Percentiles rank a stretch among this genome's conserved stretches.
Conservation (phyloP, 176 grass and related monocot genomes). For the Zizania latifolia region DNA sequence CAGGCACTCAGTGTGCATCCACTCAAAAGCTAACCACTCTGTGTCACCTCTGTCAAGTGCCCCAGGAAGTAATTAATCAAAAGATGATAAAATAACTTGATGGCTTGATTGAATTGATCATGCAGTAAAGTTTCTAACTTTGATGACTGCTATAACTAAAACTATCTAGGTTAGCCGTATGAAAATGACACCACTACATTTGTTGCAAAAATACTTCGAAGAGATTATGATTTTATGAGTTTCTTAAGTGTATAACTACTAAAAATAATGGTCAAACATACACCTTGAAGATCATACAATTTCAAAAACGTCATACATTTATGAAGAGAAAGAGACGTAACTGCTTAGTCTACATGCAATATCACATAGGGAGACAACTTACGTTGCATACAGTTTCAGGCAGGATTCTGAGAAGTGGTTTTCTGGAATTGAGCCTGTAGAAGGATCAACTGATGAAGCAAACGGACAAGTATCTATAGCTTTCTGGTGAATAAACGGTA, state of each 20-base stretch:
- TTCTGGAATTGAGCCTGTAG: conserved; percentile 37
- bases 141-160: background rate
- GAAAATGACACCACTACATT: background rate
- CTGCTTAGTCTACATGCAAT: background rate
- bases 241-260: background rate
- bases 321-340: background rate
- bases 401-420: conserved; percentile 55
- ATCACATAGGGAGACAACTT: conserved; percentile 29
- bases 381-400: conserved; percentile 72
- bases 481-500: conserved; percentile 80
- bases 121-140: background rate
- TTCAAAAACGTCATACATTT: background rate
- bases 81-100: background rate
- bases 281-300: background rate
- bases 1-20: conserved; percentile 93
- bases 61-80: conserved; percentile 16
- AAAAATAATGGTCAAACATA: background rate
- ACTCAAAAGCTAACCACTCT: conserved; percentile 89
- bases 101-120: background rate
- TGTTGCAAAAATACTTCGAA: no score
- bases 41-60: conserved; percentile 57
- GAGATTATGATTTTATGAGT: background rate
- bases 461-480: conserved; percentile 73
- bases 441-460: conserved; percentile 34
- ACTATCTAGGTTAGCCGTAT: background rate